Evolutionary conservation across 306 rosid species (phyloP), one percentile per base, ranked within the genome.

Genomic region (Aeschynomene evenia): DNA sequence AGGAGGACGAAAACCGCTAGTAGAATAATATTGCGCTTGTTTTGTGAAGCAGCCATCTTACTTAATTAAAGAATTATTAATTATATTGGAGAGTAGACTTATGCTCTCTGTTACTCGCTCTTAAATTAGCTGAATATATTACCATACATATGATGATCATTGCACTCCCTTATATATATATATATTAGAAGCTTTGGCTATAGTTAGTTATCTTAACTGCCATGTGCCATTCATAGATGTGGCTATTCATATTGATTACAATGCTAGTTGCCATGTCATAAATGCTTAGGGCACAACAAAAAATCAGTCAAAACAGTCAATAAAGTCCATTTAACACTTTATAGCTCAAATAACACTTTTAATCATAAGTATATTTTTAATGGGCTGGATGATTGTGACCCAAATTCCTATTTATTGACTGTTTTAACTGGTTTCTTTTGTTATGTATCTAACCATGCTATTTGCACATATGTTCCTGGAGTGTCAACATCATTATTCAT

Each of bases 401-500:
- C n/a, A n/a, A n/a, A n/a, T n/a, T n/a, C n/a, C n/a, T n/a, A n/a
- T n/a, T n/a, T n/a, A n/a, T n/a, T n/a, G n/a, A n/a, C n/a, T n/a
- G n/a, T n/a, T n/a, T n/a, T n/a, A n/a, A n/a, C n/a, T n/a, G n/a
- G n/a, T n/a, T n/a, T n/a, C n/a, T n/a, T n/a, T n/a, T n/a, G n/a
- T n/a, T n/a, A n/a, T n/a, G n/a, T n/a, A n/a, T n/a, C n/a, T n/a
- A n/a, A n/a, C n/a, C n/a, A n/a, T n/a, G n/a, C n/a, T n/a, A n/a
- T n/a, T 65, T 63, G 68, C 56, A 70, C 75, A 79, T 61, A 65
- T 77, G 78, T 87, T 81, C 81, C 66, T 45, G 33, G 43, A 70
- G 75, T 76, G 84, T 88, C 87, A 66, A 67, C 81, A 71, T 90
- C 96, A 71, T 33, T 81, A 28, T 68, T 90, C 96, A 71, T 33